Evolutionary conservation across 257 asterid species (phyloP), one percentile per base, ranked within the genome.

Genomic region (Ilex asprella): DNA sequence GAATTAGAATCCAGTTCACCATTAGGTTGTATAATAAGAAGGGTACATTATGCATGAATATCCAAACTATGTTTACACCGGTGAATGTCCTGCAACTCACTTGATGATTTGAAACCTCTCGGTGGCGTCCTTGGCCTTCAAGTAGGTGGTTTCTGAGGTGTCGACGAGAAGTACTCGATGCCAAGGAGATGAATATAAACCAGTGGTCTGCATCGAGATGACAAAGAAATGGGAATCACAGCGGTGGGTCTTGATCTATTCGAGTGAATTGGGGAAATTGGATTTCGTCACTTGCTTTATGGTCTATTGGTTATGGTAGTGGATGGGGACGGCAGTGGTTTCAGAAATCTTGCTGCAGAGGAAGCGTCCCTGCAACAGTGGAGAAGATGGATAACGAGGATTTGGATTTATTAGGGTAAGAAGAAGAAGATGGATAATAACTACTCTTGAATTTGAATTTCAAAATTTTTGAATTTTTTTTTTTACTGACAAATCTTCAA

Each of bases 101-200:
- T 0, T 21, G 27, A 21, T 21, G 61, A 89, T 73, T 78, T 86
- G 96, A 76, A 80, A 92, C 61, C 89, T 76, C 71, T 82, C 88
- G 9, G 98, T 93, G 10, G 84, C 76, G 59, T 56, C 76, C 72
- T 80, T 89, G 68, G 86, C 82, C 75, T 92, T 92, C 61, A 73
- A 64, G 66, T 92, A 92, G 14, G 89, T 91, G 43, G 82, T 76
- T 53, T 82, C 88, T n/a, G 78, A 73, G 59, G 91, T 83, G 77
- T 92, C 98, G 62, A 92, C 67, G 7, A 95, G 88, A 47, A 84
- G 84, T 46, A 72, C 53, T 62, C 68, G 84, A 29, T 86, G 95
- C 98, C 98, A 92, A 41, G 87, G 79, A 53, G 85, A 82, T 47
- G 93, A 84, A 79, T 77, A 79, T 67, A 79, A 83, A 62, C 99